Evolutionary conservation across 2,329 filamentous ascomycete genomes (phyloP), one percentile per base, ranked within the genome.

Genomic region (Emergomyces orientalis): DNA sequence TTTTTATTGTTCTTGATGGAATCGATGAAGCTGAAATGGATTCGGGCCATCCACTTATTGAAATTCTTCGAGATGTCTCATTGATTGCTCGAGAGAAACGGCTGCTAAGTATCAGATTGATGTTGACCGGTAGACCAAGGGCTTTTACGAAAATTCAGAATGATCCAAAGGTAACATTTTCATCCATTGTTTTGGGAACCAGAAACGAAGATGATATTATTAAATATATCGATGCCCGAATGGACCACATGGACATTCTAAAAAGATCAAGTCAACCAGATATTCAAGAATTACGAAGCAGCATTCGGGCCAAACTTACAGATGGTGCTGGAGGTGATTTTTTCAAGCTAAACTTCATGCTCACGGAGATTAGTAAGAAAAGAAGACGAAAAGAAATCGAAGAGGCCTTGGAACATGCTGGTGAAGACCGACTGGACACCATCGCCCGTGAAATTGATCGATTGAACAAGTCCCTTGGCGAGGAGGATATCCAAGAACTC

Each of bases 1-100:
- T 81, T 71, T 60, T 79, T 66, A 27, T 79, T 76, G 63, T 76
- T 71, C 70, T 84, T 75, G 49, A 84, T 71, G 39, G 83, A 73
- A 67, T 82, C 74, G 67, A 71, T 78, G 84, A 32, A 79, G 80
- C 3, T 7, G 63, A 69, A 47, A 69, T 64, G 25, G 62, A 67
- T 30, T 62, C 65, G 9, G 60, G 70, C 11, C 68, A 66, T 14
- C 65, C 69, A 14, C 63, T 71, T 8, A 13, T 69, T 3, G 61
- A 67, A 5, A 62, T 71, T n/a, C 63, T 71, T 14, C 63, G 63
- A 7, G 64, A 65, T 45, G 43, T 60, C 37, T 61, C 64, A 13
- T 43, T 61, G 22, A 64, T 65, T 41, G 45, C 61, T 27, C 47
- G 59, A 43, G 63, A 64, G 62, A 63, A 59, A 39, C 60, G 63